Base-by-base conservation (phyloP, 257 asterid species). In the Capsicum pubescens region DNA sequence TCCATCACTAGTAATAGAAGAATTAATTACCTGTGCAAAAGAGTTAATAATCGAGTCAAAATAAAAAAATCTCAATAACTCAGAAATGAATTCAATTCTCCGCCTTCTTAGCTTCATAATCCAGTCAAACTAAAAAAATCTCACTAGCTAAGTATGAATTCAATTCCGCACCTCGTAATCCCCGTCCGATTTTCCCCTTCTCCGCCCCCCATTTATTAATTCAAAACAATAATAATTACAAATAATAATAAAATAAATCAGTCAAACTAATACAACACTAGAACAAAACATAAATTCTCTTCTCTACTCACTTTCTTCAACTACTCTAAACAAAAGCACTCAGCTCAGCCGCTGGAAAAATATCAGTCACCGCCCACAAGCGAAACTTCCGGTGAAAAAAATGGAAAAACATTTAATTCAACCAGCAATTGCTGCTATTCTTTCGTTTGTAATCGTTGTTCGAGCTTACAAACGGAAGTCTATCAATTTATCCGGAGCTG, bases 401-500 rank as follows among this genome's bases (percentile, higher is more conserved):
- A 26, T 92, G 96, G 96, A 84, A 44, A 85, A 84, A 21, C 82
- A 81, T 82, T 39, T 88, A 82, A 80, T 90, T 85, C 97, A 92
- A 72, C 90, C 90, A 19, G 55, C 87, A 44, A 80, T 90, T 64
- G 98, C 98, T 36, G 89, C 87, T 54, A 16, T 87, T 77, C 12
- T 91, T 26, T 90, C 98, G 74, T 91, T 91, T 68, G 89, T 87
- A 68, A 92, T 96, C 26, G 87, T 97, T 15, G 12, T 80, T 64
- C 89, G 97, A 86, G 89, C 98, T 11, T 92, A 91, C 74, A 86
- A 84, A 83, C 95, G 85, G 88, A 96, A 92, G 86, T 94, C 98
- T 69, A 97, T 96, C 32, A 90, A 92, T 88, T 84, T 93, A 78
- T 93, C 98, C 7, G 98, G 99, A 66, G 97, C 98, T 76, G 74